A percentile compares a stretch with the other conserved stretches of the same genome.
phyloP scores from a whole-genome alignment of 192 early-diverging fungal genomes.

The Entrophospora sp. region DNA sequence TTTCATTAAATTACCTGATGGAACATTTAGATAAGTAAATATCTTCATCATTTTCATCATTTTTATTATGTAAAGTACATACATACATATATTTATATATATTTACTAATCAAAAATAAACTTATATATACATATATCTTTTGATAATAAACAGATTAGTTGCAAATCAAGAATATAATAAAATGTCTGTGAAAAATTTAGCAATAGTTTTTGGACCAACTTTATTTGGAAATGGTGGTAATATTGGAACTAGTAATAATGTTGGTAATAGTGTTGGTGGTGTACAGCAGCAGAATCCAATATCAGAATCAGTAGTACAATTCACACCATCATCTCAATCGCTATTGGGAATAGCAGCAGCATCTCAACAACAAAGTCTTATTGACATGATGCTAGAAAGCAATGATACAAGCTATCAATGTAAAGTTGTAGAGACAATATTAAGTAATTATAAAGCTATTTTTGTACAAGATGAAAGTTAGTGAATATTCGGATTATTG shows the following conservation, averaged over 20 bases:
- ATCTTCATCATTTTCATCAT: neutral
- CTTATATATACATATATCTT: neutral
- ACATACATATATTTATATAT: neutral
- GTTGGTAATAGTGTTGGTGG: too few relatives aligned
- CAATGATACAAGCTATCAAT: constrained; percentile 50
- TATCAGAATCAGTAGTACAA: neutral
- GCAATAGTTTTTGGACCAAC: constrained; percentile 93
- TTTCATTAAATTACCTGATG: constrained; percentile 72
- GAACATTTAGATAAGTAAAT: constrained; percentile 70
- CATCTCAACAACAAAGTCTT: neutral
- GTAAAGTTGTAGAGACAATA: constrained; percentile 53
- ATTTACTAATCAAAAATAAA: neutral
- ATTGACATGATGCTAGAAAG: neutral
- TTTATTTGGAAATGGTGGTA: constrained; percentile 46
- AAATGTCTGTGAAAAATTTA: constrained; percentile 83
- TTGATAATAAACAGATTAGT: constrained; percentile 71
- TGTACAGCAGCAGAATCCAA: neutral
- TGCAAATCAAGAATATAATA: constrained; percentile 65
- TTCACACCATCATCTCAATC: neutral
- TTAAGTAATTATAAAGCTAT: constrained; percentile 50
- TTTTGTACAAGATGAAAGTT: too few relatives aligned
- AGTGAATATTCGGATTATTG: too few relatives aligned
- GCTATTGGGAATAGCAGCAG: neutral
- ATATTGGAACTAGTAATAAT: too few relatives aligned
- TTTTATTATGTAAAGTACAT: too few relatives aligned